Base-by-base conservation (phyloP, 2,329 filamentous ascomycete species). In the Aspergillus japonicus region DNA sequence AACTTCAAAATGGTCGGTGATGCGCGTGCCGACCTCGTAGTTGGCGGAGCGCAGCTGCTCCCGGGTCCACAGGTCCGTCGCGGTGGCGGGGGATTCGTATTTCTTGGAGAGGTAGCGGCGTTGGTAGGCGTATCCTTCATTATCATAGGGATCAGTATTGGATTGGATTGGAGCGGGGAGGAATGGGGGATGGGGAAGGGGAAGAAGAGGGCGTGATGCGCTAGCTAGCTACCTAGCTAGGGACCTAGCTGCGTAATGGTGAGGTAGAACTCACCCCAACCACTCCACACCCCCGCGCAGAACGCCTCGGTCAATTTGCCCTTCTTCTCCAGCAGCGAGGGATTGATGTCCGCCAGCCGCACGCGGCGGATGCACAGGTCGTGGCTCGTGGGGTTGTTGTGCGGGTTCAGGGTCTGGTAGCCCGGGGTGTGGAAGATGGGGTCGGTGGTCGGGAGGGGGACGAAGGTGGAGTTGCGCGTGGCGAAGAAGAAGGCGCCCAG, bases 1-100 rank as follows among this genome's bases (percentile, higher is more conserved):
- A 0, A 91, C 87, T 71, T 90, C 86, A 69, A 91, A 91, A 73
- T 91, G 88, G 70, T 91, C 87, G 3, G 85, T 89, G 59, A 91
- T 83, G 47, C 80, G 70, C 1, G 88, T 89, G 35, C 88, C 88
- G 44, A 82, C 78, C 21, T 86, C 82, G 69, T 90, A 91, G 10
- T 66, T 79, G 59, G 80, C 85, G n/a, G 74, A 66, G 5, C 79
- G 71, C 1, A 91, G 81, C 54, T 87, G 80, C 11, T 81, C 73
- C 3, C 72, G 76, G 2, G 82, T 80, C 87, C 88, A 91, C 1
- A 90, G 81, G 63, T 90, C 85, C 50, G 78, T 68, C 2, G 81
- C 77, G 0, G 87, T 89, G 44, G 83, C 78, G 8, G 84, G 80
- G 3, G 73, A 73, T 54, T 83, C 77, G 71, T 86, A 88, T 69